Evolutionary conservation across 257 asterid genomes (phyloP).

Genomic region (Penstemon barbatus): DNA sequence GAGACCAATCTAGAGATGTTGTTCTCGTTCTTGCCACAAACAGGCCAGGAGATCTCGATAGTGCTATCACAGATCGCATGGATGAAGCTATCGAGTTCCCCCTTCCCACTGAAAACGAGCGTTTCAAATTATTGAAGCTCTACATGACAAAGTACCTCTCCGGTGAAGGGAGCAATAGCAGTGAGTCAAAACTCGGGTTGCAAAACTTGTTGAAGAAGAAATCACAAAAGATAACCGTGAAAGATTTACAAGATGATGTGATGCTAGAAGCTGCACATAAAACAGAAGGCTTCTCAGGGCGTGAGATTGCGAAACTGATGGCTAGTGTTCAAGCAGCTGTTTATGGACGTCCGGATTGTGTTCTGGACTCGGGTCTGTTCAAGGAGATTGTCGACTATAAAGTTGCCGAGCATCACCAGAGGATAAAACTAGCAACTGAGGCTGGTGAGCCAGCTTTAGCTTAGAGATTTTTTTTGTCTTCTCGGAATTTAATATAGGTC

Average conservation of each 20-base stretch:
- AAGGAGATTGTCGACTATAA: constrained; percentile 78
- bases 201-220: constrained; percentile 47
- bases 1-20: constrained; percentile 92
- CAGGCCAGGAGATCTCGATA: constrained; percentile 92
- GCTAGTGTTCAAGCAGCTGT: constrained; percentile 94
- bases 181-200: constrained; percentile 46
- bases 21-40: constrained; percentile 96
- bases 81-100: constrained; percentile 97
- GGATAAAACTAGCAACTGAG: constrained; percentile 65
- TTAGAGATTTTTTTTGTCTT: background rate
- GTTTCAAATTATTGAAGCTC: constrained; percentile 77
- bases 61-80: constrained; percentile 89
- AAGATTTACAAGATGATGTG: constrained; percentile 64
- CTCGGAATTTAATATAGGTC: too few species aligned
- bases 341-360: constrained; percentile 84
- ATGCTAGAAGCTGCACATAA: constrained; percentile 67
- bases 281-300: constrained; percentile 86
- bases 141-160: constrained; percentile 75
- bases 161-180: constrained; percentile 42
- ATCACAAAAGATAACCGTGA: constrained; percentile 57
- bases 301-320: constrained; percentile 94
- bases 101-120: constrained; percentile 83
- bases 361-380: constrained; percentile 62
- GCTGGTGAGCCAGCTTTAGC: constrained; percentile 20
- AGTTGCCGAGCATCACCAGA: constrained; percentile 82